phyloP scores from a whole-genome alignment of 2,329 filamentous ascomycete genomes.

The Paecilomyces sp. region DNA sequence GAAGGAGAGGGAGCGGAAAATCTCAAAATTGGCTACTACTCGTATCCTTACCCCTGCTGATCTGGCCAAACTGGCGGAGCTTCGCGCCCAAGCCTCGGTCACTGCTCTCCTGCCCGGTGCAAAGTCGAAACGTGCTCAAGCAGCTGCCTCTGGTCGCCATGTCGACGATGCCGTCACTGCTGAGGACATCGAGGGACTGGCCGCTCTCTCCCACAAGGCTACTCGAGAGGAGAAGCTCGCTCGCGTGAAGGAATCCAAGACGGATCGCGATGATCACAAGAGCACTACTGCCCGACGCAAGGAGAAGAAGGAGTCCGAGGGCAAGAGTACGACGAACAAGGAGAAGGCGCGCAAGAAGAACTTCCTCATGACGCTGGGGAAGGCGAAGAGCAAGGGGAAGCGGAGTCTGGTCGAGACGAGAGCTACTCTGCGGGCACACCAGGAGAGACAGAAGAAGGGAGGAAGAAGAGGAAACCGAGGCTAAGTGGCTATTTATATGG shows the following conservation, averaged over 20 bases:
- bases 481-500: constrained; percentile 1
- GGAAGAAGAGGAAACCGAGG: constrained; percentile 67
- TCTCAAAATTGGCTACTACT: constrained; percentile 70
- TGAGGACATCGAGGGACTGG: constrained; percentile 82
- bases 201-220: constrained; percentile 62
- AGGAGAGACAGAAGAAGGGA: constrained; percentile 75
- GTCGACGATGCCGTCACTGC: constrained; percentile 84
- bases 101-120: constrained; percentile 51
- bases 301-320: constrained; percentile 78
- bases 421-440: constrained; percentile 72
- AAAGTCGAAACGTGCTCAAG: constrained; percentile 39
- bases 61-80: constrained; percentile 85
- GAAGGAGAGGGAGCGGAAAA: constrained; percentile 17
- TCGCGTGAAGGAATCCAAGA: constrained; percentile 74
- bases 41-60: constrained; percentile 93
- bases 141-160: constrained; percentile 53
- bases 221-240: constrained; percentile 88
- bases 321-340: constrained; percentile 94
- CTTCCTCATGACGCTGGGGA: constrained; percentile 94
- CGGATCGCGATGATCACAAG: constrained; percentile 71
- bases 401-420: constrained; percentile 80
- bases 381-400: constrained; percentile 94
- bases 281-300: constrained; percentile 76
- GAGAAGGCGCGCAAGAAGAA: constrained; percentile 98
- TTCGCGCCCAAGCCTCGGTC: constrained; percentile 67